Conservation (phyloP, 2,329 filamentous ascomycete genomes). For the Hypoxylon sp. region DNA sequence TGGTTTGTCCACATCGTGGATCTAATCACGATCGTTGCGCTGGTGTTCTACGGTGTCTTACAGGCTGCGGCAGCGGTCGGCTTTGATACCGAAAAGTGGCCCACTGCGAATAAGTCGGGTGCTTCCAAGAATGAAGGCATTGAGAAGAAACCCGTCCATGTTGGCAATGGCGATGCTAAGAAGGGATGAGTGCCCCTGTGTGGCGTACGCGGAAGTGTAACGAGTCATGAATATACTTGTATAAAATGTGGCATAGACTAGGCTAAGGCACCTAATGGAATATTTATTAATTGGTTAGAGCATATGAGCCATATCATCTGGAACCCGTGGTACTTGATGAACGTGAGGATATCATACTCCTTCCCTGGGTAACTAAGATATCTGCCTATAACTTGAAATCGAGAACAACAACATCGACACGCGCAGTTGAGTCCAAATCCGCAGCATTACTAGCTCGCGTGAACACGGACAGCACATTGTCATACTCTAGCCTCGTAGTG, state of each 20-base stretch:
- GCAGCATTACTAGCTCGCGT: conserved; percentile 44
- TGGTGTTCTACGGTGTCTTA: conserved; percentile 50
- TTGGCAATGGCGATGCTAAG: conserved; percentile 40
- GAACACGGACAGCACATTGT: conserved; percentile 57
- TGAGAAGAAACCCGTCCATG: conserved; percentile 13
- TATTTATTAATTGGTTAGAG: conserved; percentile 21
- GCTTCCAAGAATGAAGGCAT: neutral
- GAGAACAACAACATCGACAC: conserved; percentile 55
- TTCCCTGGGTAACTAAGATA: neutral
- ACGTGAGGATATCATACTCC: neutral
- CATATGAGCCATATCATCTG: neutral
- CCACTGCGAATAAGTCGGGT: conserved; percentile 24
- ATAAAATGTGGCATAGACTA: conserved; percentile 36
- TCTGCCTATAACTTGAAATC: conserved; percentile 54
- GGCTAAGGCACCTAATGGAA: conserved; percentile 28
- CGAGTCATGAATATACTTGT: conserved; percentile 40
- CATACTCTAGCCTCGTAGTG: conserved; percentile 54
- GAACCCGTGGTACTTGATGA: neutral
- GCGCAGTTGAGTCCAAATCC: conserved; percentile 15
- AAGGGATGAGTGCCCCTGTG: conserved; percentile 36
- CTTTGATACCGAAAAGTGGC: conserved; percentile 44
- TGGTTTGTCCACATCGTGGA: conserved; percentile 89
- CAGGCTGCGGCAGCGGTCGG: conserved; percentile 39
- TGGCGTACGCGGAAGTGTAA: conserved; percentile 28
- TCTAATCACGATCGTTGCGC: conserved; percentile 61